phyloP scores from a whole-genome alignment of 305 asterid genomes.

The Fraxinus floribunda region DNA sequence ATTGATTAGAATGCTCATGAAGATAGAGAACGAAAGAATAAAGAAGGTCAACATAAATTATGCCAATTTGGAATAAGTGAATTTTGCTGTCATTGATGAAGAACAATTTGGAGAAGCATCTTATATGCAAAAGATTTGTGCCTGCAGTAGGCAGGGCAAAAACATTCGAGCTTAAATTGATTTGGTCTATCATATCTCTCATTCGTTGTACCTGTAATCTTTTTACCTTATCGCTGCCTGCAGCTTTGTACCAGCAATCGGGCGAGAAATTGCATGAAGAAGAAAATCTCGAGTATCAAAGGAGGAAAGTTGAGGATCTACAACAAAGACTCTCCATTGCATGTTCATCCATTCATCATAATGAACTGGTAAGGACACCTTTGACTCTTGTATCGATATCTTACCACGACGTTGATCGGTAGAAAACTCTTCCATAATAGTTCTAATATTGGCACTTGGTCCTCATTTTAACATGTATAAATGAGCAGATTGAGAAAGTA shows the following conservation, averaged over 20 bases:
- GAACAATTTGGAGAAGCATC: background rate
- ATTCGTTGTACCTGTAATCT: background rate
- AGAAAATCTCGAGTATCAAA: conserved; percentile 69
- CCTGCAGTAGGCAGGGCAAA: background rate
- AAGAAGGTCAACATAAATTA: background rate
- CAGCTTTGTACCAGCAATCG: conserved; percentile 81
- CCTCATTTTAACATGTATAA: conserved; percentile 1
- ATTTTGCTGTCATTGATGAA: conserved; percentile 2
- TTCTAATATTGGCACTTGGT: conserved; percentile 3
- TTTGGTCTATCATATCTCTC: conserved; percentile 1
- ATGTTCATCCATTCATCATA: conserved; percentile 61
- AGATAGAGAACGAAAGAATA: background rate
- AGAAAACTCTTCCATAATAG: background rate
- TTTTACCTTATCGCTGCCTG: conserved; percentile 20
- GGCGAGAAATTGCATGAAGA: conserved; percentile 73
- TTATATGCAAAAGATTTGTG: background rate
- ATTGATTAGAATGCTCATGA: background rate
- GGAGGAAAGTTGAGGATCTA: conserved; percentile 77
- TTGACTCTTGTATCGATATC: background rate
- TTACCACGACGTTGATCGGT: background rate
- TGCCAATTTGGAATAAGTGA: background rate
- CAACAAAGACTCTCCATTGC: conserved; percentile 69
- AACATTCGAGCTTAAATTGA: background rate
- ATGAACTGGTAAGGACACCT: conserved; percentile 59
- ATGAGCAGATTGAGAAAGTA: conserved; percentile 57